A percentile compares a stretch with the other conserved stretches of the same genome.
These are phyloP conservation scores for Blastocystis sp. DNA, from an alignment of 352 stramenopile species.

Conservation along the genomic window DNA sequence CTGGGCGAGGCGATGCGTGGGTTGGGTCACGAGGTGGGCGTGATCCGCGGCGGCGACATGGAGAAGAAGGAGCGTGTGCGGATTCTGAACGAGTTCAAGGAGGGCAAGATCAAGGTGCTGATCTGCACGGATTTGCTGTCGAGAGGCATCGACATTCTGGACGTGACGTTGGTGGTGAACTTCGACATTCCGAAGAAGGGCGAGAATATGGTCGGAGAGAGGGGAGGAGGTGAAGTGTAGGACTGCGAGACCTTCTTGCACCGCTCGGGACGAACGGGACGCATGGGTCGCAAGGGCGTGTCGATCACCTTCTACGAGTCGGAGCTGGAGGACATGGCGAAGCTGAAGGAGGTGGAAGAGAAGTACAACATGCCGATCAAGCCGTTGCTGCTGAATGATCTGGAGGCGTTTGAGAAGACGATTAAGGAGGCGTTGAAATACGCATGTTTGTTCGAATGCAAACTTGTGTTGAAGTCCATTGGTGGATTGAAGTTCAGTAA, in stretches of 20 bases:
- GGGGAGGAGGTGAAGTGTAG: background rate
- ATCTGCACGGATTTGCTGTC: conserved; percentile 65
- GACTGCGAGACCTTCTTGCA: conserved; percentile 69
- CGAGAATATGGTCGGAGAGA: conserved; percentile 3
- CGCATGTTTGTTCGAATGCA: conserved; percentile 17
- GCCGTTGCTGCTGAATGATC: conserved; percentile 5
- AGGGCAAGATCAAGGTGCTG: conserved; percentile 56
- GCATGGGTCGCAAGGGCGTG: conserved; percentile 64
- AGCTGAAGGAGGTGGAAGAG: conserved; percentile 45
- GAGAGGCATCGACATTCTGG: conserved; percentile 59
- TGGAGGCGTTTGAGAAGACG: conserved; percentile 59
- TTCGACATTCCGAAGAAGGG: conserved; percentile 66
- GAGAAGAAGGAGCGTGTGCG: conserved; percentile 32
- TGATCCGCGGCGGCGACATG: conserved; percentile 66
- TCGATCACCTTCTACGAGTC: conserved; percentile 46
- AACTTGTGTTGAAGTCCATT: background rate
- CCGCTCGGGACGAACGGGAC: conserved; percentile 59
- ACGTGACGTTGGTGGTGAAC: conserved; percentile 66
- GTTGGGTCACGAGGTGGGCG: conserved; percentile 3
- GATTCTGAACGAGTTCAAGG: conserved; percentile 43
- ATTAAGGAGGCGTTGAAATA: conserved; percentile 25
- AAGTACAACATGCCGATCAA: conserved; percentile 59
- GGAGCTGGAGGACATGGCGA: conserved; percentile 37
- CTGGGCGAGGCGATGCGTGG: conserved; percentile 13
- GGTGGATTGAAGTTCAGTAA: no score